Base-by-base conservation (phyloP, 1,284 basidiomycete genomes). In the Ustilago nuda region DNA sequence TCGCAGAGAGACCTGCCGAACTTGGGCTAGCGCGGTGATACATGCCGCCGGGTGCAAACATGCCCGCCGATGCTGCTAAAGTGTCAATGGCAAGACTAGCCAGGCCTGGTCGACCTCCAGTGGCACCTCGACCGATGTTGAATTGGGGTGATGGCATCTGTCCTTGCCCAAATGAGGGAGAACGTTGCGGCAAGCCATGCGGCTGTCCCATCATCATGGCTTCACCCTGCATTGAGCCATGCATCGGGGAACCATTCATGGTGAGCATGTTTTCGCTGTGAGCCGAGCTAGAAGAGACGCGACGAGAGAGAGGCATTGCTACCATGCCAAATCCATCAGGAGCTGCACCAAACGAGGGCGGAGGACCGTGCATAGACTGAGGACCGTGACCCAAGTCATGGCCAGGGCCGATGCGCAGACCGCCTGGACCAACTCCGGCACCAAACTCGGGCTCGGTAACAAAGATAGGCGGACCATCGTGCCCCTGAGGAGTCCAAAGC, bases 391-490 rank as follows among this genome's bases (percentile, higher is more conserved):
- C 56, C 55, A 64, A 33, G 15, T 48, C 39, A n/a, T 27, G 56
- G 11, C 63, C 53, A 30, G 60, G 56, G 41, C 61, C 65, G 57
- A 73, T 67, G 39, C 71, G 61, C 41, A 72, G 33, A 4, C 70
- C 70, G 23, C 58, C 60, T 0, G 57, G 64, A 12, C 62, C 69
- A 8, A 65, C 59, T 5, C 66, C 64, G 1, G 60, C 64, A 11
- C 76, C 77, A 41, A 72, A 72, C n/a, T 73, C 69, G 32, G 78
- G 78, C 60, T 81, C 80, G 17, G 80, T 81, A 33, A 81, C 70
- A 61, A 81, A 81, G 51, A 81, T 81, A 4, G 80, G 75, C 30
- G 80, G 80, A n/a, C 78, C 72, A 37, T 81, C 80, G 45, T 79
- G 76, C 27, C 62, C 62, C 59, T 74, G 72, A n/a, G 71, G 76